Base-by-base conservation (phyloP, 2,329 filamentous ascomycete genomes). In the Coniella lustricola region DNA sequence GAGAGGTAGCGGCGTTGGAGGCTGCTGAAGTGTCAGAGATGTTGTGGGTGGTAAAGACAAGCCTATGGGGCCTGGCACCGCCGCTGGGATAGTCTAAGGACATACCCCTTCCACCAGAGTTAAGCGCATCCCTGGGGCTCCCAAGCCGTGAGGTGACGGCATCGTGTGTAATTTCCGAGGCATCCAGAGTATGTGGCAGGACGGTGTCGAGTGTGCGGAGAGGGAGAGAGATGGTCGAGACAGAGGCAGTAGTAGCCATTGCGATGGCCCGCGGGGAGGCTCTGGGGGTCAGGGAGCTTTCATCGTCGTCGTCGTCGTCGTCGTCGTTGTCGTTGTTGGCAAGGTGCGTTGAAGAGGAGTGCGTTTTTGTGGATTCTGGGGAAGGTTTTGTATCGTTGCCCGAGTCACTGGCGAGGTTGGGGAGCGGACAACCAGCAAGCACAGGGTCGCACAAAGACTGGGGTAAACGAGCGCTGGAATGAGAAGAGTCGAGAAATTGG, bases 11-110 rank as follows among this genome's bases (percentile, higher is more conserved):
- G 16, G 48, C 21, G 3, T 9, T 34, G 3, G 40, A 43, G 16
- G 43, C 20, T n/a, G 38, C 32, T 9, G 39, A 47, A 32, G 39
- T 40, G 21, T 52, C 50, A 33, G 47, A 52, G 35, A 46, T 44
- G 17, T 42, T 63, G 59, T 34, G 59, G 38, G 25, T 50, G 21
- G 47, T 20, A 35, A 46, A 50, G 2, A 47, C 39, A 12, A 41
- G 34, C 29, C 64, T 58, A 46, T 62, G 62, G 22, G 64, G 50
- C 48, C 62, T 62, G 35, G 62, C 64, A 54, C 72, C 70, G 55
- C 65, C 67, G 7, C 67, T 64, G 4, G 67, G 69, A n/a, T 67
- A 62, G 54, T 72, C 70, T 22, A 69, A 54, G 17, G 70, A 71
- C 21, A 62, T 66, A n/a, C 65, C 65, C 53, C 68, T 61, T 14